Conservation (phyloP, 2,329 filamentous ascomycete genomes). For the Fusarium nematophilum region DNA sequence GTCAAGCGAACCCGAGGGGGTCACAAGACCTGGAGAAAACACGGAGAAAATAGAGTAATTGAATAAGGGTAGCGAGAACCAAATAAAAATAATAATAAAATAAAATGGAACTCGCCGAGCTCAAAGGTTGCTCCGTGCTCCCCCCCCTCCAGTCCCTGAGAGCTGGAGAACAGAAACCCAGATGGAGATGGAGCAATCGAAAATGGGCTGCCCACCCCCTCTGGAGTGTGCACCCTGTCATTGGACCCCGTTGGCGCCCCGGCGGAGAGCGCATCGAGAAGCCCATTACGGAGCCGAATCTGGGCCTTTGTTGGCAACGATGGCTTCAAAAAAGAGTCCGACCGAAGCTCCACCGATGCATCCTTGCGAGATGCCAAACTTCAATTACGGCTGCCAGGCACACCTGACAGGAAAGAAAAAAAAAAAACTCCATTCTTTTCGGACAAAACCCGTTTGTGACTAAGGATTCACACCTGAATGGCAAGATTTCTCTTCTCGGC, state of each 20-base stretch:
- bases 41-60: slow-evolving; percentile 24
- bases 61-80: slow-evolving; percentile 20
- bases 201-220: slow-evolving; percentile 5
- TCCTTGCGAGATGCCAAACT: slow-evolving; percentile 2
- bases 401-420: slow-evolving; percentile 25
- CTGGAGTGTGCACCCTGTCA: not conserved
- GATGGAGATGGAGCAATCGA: no score
- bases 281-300: no score
- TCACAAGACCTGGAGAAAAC: slow-evolving; percentile 25
- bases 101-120: no score
- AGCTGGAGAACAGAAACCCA: no score
- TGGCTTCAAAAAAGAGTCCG: slow-evolving; percentile 17
- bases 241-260: slow-evolving; percentile 17
- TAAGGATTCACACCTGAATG: no score
- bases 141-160: slow-evolving; percentile 2
- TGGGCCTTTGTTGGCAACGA: not conserved
- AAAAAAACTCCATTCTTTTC: slow-evolving; percentile 1
- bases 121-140: not conserved
- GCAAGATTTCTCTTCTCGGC: not conserved
- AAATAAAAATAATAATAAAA: no score
- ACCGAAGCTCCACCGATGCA: slow-evolving; percentile 4
- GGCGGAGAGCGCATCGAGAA: no score
- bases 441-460: slow-evolving; percentile 29
- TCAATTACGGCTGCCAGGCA: slow-evolving; percentile 18
- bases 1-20: slow-evolving; percentile 2